Percentiles rank a stretch among this genome's conserved stretches.
phyloP scores from a whole-genome alignment of 768 basidiomycete genomes.

The Leucocoprinus birnbaumii region DNA sequence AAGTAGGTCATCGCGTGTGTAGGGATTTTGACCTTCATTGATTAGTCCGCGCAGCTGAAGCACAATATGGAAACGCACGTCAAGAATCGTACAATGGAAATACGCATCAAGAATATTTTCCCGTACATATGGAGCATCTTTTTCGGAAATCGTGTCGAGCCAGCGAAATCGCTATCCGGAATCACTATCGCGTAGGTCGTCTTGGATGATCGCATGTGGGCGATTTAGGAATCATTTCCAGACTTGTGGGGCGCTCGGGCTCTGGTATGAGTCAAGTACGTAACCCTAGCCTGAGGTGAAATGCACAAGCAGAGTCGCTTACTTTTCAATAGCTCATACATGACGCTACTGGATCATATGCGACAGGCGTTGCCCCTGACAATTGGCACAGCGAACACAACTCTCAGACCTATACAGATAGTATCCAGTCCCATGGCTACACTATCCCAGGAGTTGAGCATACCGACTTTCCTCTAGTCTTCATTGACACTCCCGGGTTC shows the following conservation, averaged over 20 bases:
- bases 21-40: no score
- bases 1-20: no score
- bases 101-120: no score
- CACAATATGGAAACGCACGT: no score
- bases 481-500: conserved; percentile 9
- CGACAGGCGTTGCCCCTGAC: background rate
- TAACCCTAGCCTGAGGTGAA: background rate
- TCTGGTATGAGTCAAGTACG: background rate
- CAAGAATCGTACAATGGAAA: no score
- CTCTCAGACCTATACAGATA: background rate
- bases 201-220: background rate
- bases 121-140: no score
- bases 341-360: conserved; percentile 3
- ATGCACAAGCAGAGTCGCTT: no score
- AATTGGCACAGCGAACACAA: background rate
- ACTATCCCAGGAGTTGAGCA: conserved; percentile 2
- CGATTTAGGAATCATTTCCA: background rate
- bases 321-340: background rate
- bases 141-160: no score
- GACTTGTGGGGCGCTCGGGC: conserved; percentile 1
- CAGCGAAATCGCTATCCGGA: background rate
- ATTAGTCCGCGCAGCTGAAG: no score
- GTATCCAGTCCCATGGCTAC: background rate
- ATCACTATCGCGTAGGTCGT: background rate
- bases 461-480: conserved; percentile 7